These are phyloP conservation scores for Aristolochia fimbriata DNA, from an alignment of 164 flowering plant genomes.

Conservation along the genomic window DNA sequence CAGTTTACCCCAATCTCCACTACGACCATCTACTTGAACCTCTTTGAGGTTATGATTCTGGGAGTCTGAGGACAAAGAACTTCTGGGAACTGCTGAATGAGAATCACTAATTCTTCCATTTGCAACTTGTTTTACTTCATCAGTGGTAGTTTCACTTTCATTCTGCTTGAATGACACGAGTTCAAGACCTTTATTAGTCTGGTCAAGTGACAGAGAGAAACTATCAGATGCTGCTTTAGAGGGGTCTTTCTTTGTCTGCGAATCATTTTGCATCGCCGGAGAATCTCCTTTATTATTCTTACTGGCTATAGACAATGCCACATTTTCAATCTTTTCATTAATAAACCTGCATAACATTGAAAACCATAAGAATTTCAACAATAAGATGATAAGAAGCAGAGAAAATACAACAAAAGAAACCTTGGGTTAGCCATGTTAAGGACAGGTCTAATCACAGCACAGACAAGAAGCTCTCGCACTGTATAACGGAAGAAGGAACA, in stretches of 20 bases:
- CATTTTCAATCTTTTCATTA: conserved; percentile 76
- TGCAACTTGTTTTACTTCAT: conserved; percentile 14
- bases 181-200: conserved; percentile 73
- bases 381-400: conserved; percentile 5
- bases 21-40: conserved; percentile 33
- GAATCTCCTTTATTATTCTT: conserved; percentile 44
- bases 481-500: conserved; percentile 71
- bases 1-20: conserved; percentile 89
- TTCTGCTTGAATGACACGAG: conserved; percentile 71
- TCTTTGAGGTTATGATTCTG: conserved; percentile 20
- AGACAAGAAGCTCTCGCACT: conserved; percentile 87
- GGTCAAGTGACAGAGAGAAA: conserved; percentile 49
- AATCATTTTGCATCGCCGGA: conserved; percentile 23
- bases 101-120: conserved; percentile 37
- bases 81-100: conserved; percentile 55
- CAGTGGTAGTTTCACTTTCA: conserved; percentile 2
- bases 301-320: conserved; percentile 32
- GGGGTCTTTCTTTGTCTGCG: conserved; percentile 35
- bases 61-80: conserved; percentile 34
- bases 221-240: conserved; percentile 53
- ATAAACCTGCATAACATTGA: conserved; percentile 57
- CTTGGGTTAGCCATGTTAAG: conserved; percentile 83
- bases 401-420: conserved; percentile 22
- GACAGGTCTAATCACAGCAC: conserved; percentile 92
- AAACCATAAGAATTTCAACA: conserved; percentile 9